A percentile compares a stretch with the other conserved stretches of the same genome.
phyloP scores from a whole-genome alignment of 768 basidiomycete species.

The Mycena maculata region DNA sequence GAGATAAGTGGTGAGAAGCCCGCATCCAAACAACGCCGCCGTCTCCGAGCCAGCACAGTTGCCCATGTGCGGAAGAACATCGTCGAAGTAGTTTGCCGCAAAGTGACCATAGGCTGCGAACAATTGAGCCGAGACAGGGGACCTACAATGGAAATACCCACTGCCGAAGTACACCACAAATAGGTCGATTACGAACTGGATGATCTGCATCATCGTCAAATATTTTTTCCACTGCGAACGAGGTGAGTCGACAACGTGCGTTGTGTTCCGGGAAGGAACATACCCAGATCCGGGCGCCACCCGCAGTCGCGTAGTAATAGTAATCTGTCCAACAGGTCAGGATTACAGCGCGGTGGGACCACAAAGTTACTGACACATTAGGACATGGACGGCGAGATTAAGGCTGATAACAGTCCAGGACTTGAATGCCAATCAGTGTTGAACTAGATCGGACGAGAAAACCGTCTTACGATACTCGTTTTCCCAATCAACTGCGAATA shows the following conservation, averaged over 20 bases:
- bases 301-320: slow-evolving; percentile 98
- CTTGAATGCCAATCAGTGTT: slow-evolving; percentile 51
- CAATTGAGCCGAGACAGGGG: slow-evolving; percentile 13
- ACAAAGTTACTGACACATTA: slow-evolving; percentile 84
- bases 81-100: slow-evolving; percentile 69
- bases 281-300: slow-evolving; percentile 97
- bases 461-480: slow-evolving; percentile 84
- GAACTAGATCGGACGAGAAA: slow-evolving; percentile 14
- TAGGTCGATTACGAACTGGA: slow-evolving; percentile 94
- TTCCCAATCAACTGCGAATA: slow-evolving; percentile 94
- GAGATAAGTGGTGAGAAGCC: slow-evolving; percentile 89
- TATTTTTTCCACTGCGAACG: slow-evolving; percentile 96
- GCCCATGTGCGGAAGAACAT: slow-evolving; percentile 72
- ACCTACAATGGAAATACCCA: slow-evolving; percentile 54
- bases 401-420: slow-evolving; percentile 96
- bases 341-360: slow-evolving; percentile 16
- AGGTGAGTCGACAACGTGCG: slow-evolving; percentile 15
- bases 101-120: slow-evolving; percentile 83
- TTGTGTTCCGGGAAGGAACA: slow-evolving; percentile 31
- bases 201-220: slow-evolving; percentile 95
- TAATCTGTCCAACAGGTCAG: slow-evolving; percentile 71
- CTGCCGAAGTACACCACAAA: slow-evolving; percentile 94
- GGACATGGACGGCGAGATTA: slow-evolving; percentile 93
- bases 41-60: slow-evolving; percentile 91
- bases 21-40: slow-evolving; percentile 92